These are phyloP conservation scores for Euphorbia tirucalli DNA, from an alignment of 345 rosid genomes.

Conservation along the genomic window DNA sequence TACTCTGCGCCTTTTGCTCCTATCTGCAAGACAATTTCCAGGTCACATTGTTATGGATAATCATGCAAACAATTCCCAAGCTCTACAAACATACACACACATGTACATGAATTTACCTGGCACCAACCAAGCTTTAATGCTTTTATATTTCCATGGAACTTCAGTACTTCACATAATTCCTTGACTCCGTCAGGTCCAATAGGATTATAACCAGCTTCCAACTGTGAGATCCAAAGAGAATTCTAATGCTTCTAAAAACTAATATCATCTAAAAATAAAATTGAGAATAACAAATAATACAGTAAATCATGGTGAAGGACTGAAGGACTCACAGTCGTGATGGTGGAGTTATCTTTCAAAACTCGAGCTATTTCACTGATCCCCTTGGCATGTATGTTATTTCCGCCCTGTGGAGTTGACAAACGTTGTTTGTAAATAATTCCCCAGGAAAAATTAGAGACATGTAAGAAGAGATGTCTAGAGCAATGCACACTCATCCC, in stretches of 20 bases:
- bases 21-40: conserved; percentile 49
- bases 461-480: conserved; percentile 1
- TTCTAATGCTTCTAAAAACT: conserved; percentile 1
- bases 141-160: conserved; percentile 82
- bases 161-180: conserved; percentile 80
- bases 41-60: conserved; percentile 5
- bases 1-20: conserved; percentile 83
- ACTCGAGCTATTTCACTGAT: conserved; percentile 69
- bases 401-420: conserved; percentile 67
- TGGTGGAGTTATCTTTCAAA: conserved; percentile 63
- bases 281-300: conserved; percentile 1
- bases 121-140: conserved; percentile 98
- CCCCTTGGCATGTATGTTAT: conserved; percentile 80
- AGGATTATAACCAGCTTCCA: conserved; percentile 94
- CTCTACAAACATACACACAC: background rate
- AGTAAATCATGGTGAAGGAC: conserved; percentile 14
- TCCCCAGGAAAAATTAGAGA: background rate
- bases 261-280: conserved; percentile 7
- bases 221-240: conserved; percentile 37
- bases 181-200: conserved; percentile 84
- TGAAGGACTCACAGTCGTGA: conserved; percentile 60
- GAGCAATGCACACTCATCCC: conserved; percentile 27
- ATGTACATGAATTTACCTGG: conserved; percentile 51
- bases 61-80: background rate
- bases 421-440: conserved; percentile 6